phyloP scores from a whole-genome alignment of 2,329 filamentous ascomycete species.

The Arthrocladium fulminans region DNA sequence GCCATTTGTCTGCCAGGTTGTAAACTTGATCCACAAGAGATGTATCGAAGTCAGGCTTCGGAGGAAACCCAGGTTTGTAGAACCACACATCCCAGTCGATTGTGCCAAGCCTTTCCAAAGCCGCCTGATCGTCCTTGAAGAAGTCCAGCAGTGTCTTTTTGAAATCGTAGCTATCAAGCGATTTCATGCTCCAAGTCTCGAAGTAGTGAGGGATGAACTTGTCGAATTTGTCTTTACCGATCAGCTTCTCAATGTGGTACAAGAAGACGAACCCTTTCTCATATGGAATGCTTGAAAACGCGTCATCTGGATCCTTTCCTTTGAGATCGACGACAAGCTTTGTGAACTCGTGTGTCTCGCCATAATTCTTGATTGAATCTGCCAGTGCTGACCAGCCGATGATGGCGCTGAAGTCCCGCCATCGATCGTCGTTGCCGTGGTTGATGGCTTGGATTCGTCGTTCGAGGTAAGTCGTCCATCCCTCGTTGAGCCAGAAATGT shows the following conservation, averaged over 20 bases:
- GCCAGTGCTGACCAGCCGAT: slow-evolving; percentile 88
- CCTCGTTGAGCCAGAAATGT: slow-evolving; percentile 57
- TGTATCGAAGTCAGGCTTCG: slow-evolving; percentile 86
- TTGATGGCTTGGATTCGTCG: slow-evolving; percentile 68
- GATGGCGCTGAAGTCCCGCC: slow-evolving; percentile 89
- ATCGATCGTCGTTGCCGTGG: slow-evolving; percentile 60
- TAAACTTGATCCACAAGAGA: slow-evolving; percentile 79
- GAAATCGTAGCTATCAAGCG: slow-evolving; percentile 89
- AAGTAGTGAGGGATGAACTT: slow-evolving; percentile 96
- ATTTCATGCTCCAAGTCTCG: slow-evolving; percentile 71
- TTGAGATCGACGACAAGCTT: slow-evolving; percentile 81
- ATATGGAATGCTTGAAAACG: slow-evolving; percentile 86
- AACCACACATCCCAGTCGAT: slow-evolving; percentile 90
- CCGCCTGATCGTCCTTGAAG: slow-evolving; percentile 58
- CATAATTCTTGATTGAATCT: slow-evolving; percentile 70
- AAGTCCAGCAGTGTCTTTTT: slow-evolving; percentile 79
- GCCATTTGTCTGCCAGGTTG: slow-evolving; percentile 71
- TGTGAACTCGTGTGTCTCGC: slow-evolving; percentile 82
- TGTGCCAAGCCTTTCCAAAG: slow-evolving; percentile 52
- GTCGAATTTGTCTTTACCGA: slow-evolving; percentile 82
- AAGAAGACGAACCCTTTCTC: slow-evolving; percentile 96
- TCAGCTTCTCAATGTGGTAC: slow-evolving; percentile 76
- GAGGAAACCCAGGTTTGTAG: slow-evolving; percentile 78
- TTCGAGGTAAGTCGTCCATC: slow-evolving; percentile 94
- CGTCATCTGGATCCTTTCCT: slow-evolving; percentile 88